phyloP scores from a whole-genome alignment of 257 asterid species.

The Capsicum baccatum region DNA sequence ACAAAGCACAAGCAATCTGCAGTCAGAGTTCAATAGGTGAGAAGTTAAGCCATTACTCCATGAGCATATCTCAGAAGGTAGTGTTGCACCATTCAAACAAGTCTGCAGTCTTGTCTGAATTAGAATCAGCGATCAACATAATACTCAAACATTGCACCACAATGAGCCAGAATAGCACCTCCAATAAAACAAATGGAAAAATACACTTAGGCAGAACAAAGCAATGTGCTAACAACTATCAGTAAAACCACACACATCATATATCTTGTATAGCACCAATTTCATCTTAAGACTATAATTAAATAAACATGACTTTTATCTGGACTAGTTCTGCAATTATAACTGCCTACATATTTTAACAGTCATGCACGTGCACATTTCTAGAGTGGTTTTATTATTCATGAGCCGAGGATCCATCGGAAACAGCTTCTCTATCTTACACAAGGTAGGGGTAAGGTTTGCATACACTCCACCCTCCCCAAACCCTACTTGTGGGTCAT shows the following conservation, averaged over 20 bases:
- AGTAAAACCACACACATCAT: not conserved
- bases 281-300: not conserved
- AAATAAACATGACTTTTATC: not conserved
- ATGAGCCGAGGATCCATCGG: no score
- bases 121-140: conserved; percentile 14
- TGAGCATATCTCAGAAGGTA: not conserved
- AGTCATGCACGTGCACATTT: not conserved
- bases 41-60: conserved; percentile 15
- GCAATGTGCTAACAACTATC: conserved; percentile 6
- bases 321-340: not conserved
- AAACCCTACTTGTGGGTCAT: no score
- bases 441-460: no score
- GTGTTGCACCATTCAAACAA: conserved; percentile 10
- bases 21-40: conserved; percentile 30
- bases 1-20: conserved; percentile 78
- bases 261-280: not conserved
- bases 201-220: conserved; percentile 1
- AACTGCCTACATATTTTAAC: not conserved
- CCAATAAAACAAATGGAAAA: not conserved
- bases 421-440: no score
- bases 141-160: conserved; percentile 8
- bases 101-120: conserved; percentile 19
- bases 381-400: conserved; percentile 17
- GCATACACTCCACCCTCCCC: no score
- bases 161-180: not conserved